phyloP scores from a whole-genome alignment of 805 yeast species.

The Hanseniaspora nectarophila region DNA sequence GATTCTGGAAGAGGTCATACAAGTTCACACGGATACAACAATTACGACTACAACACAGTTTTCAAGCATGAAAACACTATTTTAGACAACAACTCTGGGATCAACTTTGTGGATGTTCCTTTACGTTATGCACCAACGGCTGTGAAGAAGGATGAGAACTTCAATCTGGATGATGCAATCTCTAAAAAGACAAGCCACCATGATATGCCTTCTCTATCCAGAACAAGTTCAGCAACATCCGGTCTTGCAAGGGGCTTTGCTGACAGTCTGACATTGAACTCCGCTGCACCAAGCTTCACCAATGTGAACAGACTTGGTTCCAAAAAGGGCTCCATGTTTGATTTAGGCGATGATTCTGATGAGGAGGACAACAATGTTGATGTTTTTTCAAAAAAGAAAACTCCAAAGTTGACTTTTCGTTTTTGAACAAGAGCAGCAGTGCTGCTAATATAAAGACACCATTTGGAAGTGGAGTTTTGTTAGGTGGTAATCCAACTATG shows the following conservation, averaged over 20 bases:
- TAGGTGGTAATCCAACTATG: too few species aligned
- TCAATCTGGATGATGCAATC: not conserved
- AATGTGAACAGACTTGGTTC: not conserved
- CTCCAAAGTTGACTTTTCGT: slow-evolving; percentile 15
- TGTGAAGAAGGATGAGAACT: not conserved
- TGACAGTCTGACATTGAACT: slow-evolving; percentile 2
- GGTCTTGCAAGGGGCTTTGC: slow-evolving; percentile 9
- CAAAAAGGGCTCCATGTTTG: not conserved
- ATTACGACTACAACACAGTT: slow-evolving; percentile 67
- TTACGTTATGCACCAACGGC: slow-evolving; percentile 19
- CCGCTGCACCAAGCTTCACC: not conserved
- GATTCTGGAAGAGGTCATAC: too few species aligned
- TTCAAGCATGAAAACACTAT: slow-evolving; percentile 36
- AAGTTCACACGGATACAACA: slow-evolving; percentile 44
- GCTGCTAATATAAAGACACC: not conserved
- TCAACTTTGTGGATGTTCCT: slow-evolving; percentile 30
- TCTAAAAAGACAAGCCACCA: not conserved
- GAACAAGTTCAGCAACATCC: not conserved
- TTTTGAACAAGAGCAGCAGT: slow-evolving; percentile 21
- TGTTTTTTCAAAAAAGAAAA: slow-evolving; percentile 21
- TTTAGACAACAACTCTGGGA: slow-evolving; percentile 26
- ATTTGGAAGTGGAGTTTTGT: not conserved
- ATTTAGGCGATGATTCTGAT: not conserved
- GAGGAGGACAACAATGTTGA: slow-evolving; percentile 17
- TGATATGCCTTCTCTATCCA: not conserved